Evolutionary conservation across 129 eudicot species (phyloP).

Genomic region (Ambrosia trifida): DNA sequence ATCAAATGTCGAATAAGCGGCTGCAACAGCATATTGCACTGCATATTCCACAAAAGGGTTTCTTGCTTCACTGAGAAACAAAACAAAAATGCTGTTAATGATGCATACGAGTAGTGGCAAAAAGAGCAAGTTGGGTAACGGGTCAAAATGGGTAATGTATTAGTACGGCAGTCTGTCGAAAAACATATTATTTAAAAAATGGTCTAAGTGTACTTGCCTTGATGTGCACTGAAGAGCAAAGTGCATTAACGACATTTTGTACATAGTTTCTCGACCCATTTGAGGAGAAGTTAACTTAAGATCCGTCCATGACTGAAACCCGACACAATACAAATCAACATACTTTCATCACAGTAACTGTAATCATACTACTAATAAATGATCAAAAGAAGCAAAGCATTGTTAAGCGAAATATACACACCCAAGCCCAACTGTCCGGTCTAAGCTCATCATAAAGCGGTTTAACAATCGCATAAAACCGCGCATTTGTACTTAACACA

Average conservation of each 20-base stretch:
- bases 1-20: slow-evolving; percentile 65
- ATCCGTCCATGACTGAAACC: slow-evolving; percentile 81
- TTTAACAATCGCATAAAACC: slow-evolving; percentile 84
- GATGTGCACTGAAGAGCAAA: slow-evolving; percentile 66
- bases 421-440: slow-evolving; percentile 76
- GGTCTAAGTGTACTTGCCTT: slow-evolving; percentile 45
- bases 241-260: slow-evolving; percentile 77
- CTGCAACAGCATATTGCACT: slow-evolving; percentile 81
- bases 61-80: slow-evolving; percentile 59
- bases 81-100: slow-evolving; percentile 15
- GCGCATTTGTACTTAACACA: slow-evolving; percentile 79
- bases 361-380: background rate
- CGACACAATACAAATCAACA: background rate
- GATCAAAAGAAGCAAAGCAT: background rate
- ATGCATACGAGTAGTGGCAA: background rate
- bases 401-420: slow-evolving; percentile 8
- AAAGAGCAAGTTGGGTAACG: no score
- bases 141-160: no score
- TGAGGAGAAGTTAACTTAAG: slow-evolving; percentile 94
- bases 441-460: slow-evolving; percentile 64
- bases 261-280: slow-evolving; percentile 78
- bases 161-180: no score
- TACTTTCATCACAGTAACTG: background rate
- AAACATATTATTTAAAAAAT: no score
- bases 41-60: slow-evolving; percentile 97